Evolutionary conservation across 495 filamentous ascomycete genomes (phyloP), one percentile per base, ranked within the genome.

Genomic region (Tuber magnatum): DNA sequence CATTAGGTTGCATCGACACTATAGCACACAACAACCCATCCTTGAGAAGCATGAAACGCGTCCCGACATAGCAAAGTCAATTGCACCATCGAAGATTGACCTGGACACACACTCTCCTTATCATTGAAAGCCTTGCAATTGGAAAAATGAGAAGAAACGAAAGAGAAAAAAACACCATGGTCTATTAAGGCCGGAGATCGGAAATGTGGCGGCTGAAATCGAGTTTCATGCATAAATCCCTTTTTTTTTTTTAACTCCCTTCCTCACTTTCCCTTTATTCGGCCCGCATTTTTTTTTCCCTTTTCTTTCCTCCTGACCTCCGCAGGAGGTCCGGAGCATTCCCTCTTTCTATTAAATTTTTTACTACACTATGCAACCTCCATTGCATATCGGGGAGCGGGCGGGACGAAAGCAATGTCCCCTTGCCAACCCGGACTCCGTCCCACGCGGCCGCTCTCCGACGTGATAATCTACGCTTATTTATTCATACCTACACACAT

Each of bases 381-480:
- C 56, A 65, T 65, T 65, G 56, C 56, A 65, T 65, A 65, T 65
- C 56, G 56, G 56, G 56, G 56, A 65, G 56, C 56, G 56, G 28
- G 32, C 56, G 14, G 56, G 56, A 65, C 28, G 3, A 65, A 35
- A 35, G 56, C 56, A 65, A 65, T 35, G 14, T 61, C 56, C 56
- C 56, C 56, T 35, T 65, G 32, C 16, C 56, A 65, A 20, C 56
- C 56, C 56, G 56, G 56, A 65, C 56, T 65, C 56, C 56, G 28
- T 65, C 56, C 56, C 56, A 65, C 56, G 28, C 28, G 56, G 56
- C 56, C 56, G 28, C 56, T 65, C 56, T 35, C 56, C 56, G 56
- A 35, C 28, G 32, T 65, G 56, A 65, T 35, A 65, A 65, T 65
- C 35, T 65, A 65, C 18, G 35, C 14, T 65, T 20, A 65, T 65